Evolutionary conservation across 331 rosid genomes (phyloP), one percentile per base, ranked within the genome.

Genomic region (Acacia concinna): DNA sequence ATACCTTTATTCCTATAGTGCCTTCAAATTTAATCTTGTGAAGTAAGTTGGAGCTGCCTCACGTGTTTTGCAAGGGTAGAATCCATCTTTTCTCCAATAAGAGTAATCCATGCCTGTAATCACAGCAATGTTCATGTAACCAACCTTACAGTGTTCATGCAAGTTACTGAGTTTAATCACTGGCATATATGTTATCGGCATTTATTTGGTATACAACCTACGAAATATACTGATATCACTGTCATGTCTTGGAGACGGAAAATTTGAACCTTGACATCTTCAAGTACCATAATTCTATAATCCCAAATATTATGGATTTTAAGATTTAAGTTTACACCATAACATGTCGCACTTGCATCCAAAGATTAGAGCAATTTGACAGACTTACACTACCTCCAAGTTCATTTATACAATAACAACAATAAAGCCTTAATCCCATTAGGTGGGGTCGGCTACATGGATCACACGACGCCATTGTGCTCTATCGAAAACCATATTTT

Each of bases 41-140:
- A 70, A 35, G 74, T 40, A 43, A 78, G 34, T 38, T 82, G 76
- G 44, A 79, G 43, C 56, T 73, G 63, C 68, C 67, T 80, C 41
- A 37, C 69, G 77, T 79, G 74, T 72, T 81, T 85, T 38, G 83
- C 70, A 44, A 86, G 79, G 13, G 91, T 88, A 21, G 90, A 79
- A 80, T 90, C 92, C 86, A 88, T 73, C 86, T 90, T 90, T 78
- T 86, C 89, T 78, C 89, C 89, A 9, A 83, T 75, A 57, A 74
- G 84, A 4, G 89, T 56, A 78, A 86, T 86, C 89, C 87, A 86
- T 63, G 89, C 89, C 89, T 86, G 83, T 25, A 80, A 80, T 20
- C 27, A 83, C 67, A 68, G 72, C 65, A 76, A 82, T 46, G 57
- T 10, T 82, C 57, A 73, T 14, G 74, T 43, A 30, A 70, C 71